A percentile compares a stretch with the other conserved stretches of the same genome.
Evolutionary conservation across 768 basidiomycete species (phyloP).

Genomic region (Leccinum uliginosum): DNA sequence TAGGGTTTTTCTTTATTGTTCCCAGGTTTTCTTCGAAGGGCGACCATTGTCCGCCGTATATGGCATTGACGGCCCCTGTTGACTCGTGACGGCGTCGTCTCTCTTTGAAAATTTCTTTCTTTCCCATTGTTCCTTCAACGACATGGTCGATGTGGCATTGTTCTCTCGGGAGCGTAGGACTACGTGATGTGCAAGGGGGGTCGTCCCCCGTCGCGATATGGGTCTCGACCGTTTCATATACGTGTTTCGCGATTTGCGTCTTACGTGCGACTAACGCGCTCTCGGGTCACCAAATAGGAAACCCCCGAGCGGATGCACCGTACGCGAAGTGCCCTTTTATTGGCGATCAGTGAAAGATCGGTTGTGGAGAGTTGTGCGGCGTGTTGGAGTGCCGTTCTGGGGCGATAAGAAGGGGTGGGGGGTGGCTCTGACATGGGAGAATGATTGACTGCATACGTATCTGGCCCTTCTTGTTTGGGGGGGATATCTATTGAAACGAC

Average conservation of each 20-base stretch:
- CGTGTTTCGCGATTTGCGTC: constrained; percentile 3
- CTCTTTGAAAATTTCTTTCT: background rate
- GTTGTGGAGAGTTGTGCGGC: constrained; percentile 50
- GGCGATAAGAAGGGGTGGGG: background rate
- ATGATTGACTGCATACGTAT: background rate
- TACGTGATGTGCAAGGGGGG: constrained; percentile 1
- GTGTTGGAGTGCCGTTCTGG: constrained; percentile 35
- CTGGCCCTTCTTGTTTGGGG: background rate
- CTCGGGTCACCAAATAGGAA: constrained; percentile 26
- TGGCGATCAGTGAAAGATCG: constrained; percentile 48
- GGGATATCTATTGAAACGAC: background rate
- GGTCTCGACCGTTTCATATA: constrained; percentile 1
- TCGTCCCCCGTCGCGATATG: background rate
- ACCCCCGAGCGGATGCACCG: constrained; percentile 35
- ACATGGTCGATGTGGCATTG: constrained; percentile 10
- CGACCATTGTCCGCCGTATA: constrained; percentile 22
- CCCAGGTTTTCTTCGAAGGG: background rate
- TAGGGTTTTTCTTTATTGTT: constrained; percentile 11
- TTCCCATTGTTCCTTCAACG: constrained; percentile 8
- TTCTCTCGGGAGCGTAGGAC: constrained; percentile 7
- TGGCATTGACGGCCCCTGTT: constrained; percentile 9
- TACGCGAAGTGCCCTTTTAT: constrained; percentile 41
- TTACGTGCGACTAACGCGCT: constrained; percentile 9
- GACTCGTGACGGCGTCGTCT: background rate
- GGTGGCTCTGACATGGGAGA: background rate